Evolutionary conservation across 2,329 filamentous ascomycete genomes (phyloP), one percentile per base, ranked within the genome.

Genomic region (Apiospora koreana): DNA sequence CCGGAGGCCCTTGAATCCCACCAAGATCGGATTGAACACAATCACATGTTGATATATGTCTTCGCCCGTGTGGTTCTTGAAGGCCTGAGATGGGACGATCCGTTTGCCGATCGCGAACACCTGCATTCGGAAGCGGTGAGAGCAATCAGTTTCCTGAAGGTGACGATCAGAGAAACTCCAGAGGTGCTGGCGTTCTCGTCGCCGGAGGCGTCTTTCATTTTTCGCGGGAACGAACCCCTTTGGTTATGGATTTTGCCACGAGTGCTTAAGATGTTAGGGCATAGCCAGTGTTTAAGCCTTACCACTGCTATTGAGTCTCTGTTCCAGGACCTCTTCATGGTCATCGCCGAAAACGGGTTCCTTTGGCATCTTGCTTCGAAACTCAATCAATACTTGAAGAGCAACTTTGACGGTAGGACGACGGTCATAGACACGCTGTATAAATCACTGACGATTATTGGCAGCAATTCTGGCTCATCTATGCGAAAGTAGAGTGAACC

Each of bases 41-140:
- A 97, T 75, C 92, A 94, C 76, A 93, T 94, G 81, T 87, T 98
- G 67, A 91, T 97, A 68, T 94, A 93, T 77, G 92, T 97, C 72
- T 93, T 96, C 75, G 87, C 92, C 67, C 91, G 93, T 77, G 93
- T 94, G 70, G 92, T 94, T 28, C 84, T 98, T 16, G 92, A 94
- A 74, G 86, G 86, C 62, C 85, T 93, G 65, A 86, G 87, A 73
- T 86, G 88, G 77, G 89, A 94, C 75, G 89, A 94, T 75, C 90
- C 89, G 2, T 93, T 94, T 78, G 85, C 89, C 71, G 83, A 89
- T 73, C 82, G 80, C 68, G 84, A 85, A 43, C 82, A 88, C 70
- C 81, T 91, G 54, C 82, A 87, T 38, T 81, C 86, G 64, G 90
- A 93, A 75, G 89, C 89, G 1, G 81, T 88, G 45, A 92, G 94